Evolutionary conservation across 768 basidiomycete species (phyloP), one percentile per base, ranked within the genome.

Genomic region (Hygrophorus russula): DNA sequence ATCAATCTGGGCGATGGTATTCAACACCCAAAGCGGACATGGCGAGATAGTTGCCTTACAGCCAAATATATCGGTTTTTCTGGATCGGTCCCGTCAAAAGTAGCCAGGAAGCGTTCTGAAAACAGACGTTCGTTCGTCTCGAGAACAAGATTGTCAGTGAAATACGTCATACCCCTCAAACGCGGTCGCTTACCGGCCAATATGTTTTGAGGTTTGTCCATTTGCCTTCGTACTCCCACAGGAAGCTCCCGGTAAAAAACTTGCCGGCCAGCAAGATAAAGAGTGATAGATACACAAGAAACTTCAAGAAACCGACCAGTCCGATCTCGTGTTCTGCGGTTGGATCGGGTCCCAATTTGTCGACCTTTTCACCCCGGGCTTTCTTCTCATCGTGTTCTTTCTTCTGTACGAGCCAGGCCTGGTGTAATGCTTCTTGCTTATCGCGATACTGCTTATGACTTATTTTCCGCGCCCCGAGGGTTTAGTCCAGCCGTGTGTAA

Each of bases 211-310:
- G 54, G 37, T 70, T 66, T 24, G 64, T 53, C 73, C 77, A 82
- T 56, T 76, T 76, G 49, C 73, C 74, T 49, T 82, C 69, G 53
- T 80, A 76, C 49, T 91, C 88, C 89, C 90, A 96, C 15, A 78
- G 62, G 57, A 78, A 88, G 56, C 81, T 87, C n/a, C 82, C 86
- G 0, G 87, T 87, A 56, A 93, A 65, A 61, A 93, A 90, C 56
- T 83, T 84, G 42, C 90, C 82, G 29, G 80, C 71, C 24, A 88
- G 65, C 1, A 75, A 54, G 31, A 72, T 47, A 48, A 78, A 60
- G 40, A 85, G 51, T 15, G 78, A 41, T 2, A 74, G 40, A 50
- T 75, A 73, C 39, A 84, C 46, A 30, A 85, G 50, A 57, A 87
- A 81, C 59, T 83, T 87, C 56, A 89, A 59, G 37, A 89, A 56